Evolutionary conservation across 345 rosid genomes (phyloP), one percentile per base, ranked within the genome.

Genomic region (Physaria fendleri): DNA sequence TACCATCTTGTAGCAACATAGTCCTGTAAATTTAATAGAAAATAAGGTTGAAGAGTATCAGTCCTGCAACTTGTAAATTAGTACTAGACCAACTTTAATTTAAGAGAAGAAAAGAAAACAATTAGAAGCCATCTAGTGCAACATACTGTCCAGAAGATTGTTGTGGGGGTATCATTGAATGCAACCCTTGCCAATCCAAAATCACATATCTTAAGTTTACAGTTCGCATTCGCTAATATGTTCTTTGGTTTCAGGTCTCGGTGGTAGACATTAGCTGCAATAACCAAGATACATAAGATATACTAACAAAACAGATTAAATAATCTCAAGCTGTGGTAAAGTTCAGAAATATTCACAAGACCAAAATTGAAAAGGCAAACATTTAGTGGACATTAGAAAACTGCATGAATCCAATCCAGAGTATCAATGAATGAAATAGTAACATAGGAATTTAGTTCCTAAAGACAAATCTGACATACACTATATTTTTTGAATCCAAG

Each of bases 1-100:
- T 91, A 91, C 98, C 98, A 88, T 79, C 98, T 77, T 35, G 98
- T 91, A 64, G 98, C 98, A 64, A 92, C 98, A 76, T 91, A 91
- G 49, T 91, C 98, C 96, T 88, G 75, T 34, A 71, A 66, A 53
- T 21, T 35, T 12, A 32, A 50, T 39, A 67, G 49, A 60, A 33
- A 29, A 68, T 0, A 58, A 63, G 20, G 9, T 25, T 41, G 27
- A 57, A 40, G 64, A 60, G 17, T 18, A 49, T 49, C 23, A 68
- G 29, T 40, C n/a, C 48, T 50, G 42, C 55, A 43, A 20, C 0
- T 24, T 39, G 28, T 27, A 28, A 30, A 35, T 44, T 25, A 39
- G 1, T 24, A 18, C 7, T 61, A 27, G 37, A 49, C 22, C 38
- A 62, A 38, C 8, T 62, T 54, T 42, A 29, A 32, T 28, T 30